phyloP scores from a whole-genome alignment of 2,329 filamentous ascomycete species.

The Penicillium sclerotigenum region DNA sequence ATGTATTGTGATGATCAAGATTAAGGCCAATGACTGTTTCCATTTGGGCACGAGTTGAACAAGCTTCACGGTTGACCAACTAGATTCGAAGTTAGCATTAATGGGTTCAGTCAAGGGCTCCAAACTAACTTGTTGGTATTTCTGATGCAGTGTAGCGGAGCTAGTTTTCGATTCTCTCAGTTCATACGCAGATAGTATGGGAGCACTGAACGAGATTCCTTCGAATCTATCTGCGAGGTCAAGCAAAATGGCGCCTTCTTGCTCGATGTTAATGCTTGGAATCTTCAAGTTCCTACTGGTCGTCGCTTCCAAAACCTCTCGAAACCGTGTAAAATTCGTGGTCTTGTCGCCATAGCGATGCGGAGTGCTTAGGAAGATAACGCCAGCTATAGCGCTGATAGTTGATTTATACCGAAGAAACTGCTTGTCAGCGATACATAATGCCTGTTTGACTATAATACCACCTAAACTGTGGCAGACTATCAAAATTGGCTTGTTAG shows the following conservation, averaged over 20 bases:
- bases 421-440: background rate
- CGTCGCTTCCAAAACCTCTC: background rate
- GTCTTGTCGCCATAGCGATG: background rate
- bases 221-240: background rate
- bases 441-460: background rate
- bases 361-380: background rate
- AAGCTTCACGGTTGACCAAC: background rate
- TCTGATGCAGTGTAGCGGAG: background rate
- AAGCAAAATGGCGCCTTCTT: background rate
- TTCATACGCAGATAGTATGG: background rate
- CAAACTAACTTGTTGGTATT: background rate
- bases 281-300: background rate
- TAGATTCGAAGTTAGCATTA: background rate
- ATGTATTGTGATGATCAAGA: background rate
- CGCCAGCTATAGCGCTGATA: background rate
- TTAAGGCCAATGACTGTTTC: background rate
- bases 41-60: no score
- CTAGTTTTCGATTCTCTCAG: background rate
- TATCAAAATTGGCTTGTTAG: background rate
- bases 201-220: background rate
- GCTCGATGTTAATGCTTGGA: background rate
- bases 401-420: background rate
- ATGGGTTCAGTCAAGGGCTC: background rate
- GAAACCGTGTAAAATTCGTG: background rate
- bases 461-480: background rate